Conservation (phyloP, 495 filamentous ascomycete species). For the Talaromyces adpressus region DNA sequence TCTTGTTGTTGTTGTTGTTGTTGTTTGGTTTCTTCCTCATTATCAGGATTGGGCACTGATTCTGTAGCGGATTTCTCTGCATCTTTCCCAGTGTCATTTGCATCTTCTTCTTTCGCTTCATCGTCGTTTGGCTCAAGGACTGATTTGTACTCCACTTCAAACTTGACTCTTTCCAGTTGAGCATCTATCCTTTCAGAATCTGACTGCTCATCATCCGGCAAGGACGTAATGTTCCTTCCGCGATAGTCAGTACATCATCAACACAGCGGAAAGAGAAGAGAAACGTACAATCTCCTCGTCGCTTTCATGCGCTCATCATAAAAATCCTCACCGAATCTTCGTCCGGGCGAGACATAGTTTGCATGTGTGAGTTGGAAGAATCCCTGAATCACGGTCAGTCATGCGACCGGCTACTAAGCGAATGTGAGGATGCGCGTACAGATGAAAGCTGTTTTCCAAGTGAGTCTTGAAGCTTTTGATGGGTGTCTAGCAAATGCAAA, state of each 20-base stretch:
- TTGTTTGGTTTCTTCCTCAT: neutral
- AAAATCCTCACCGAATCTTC: slow-evolving; percentile 58
- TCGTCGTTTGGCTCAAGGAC: neutral
- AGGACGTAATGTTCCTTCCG: slow-evolving; percentile 1
- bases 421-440: slow-evolving; percentile 26
- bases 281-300: slow-evolving; percentile 32
- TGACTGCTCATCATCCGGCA: neutral
- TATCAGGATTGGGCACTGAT: neutral
- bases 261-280: neutral
- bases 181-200: too few species aligned
- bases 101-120: neutral
- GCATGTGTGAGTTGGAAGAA: slow-evolving; percentile 57
- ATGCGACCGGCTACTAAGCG: neutral
- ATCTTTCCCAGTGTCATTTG: neutral
- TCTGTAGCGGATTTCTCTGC: neutral
- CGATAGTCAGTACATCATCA: neutral
- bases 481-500: slow-evolving; percentile 60
- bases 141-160: slow-evolving; percentile 2
- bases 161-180: neutral
- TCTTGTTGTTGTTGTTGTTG: neutral
- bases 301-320: slow-evolving; percentile 73
- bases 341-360: slow-evolving; percentile 59
- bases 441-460: slow-evolving; percentile 50
- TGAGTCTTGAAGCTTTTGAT: slow-evolving; percentile 52
- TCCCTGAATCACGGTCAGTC: slow-evolving; percentile 23